These are phyloP conservation scores for Fusarium paranaense DNA, from an alignment of 2,329 filamentous ascomycete genomes.

Conservation along the genomic window DNA sequence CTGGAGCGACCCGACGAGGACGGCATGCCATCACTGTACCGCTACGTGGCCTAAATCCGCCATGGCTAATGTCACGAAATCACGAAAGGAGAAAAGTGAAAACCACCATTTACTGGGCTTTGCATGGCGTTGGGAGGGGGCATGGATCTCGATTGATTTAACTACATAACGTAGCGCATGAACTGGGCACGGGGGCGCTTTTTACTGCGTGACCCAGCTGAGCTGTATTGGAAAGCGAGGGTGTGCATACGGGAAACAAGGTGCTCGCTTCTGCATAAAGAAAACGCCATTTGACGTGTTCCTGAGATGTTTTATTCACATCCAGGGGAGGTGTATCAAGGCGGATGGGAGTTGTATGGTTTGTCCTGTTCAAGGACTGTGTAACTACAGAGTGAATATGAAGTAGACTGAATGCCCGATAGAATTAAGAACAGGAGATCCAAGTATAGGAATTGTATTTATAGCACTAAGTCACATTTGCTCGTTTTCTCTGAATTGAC, in stretches of 20 bases:
- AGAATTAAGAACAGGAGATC: background rate
- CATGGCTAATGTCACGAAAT: slow-evolving; percentile 33
- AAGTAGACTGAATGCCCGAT: background rate
- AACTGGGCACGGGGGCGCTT: slow-evolving; percentile 8
- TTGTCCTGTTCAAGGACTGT: background rate
- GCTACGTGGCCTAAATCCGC: slow-evolving; percentile 72
- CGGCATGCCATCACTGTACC: slow-evolving; percentile 72
- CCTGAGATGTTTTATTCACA: background rate
- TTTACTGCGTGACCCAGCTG: slow-evolving; percentile 11
- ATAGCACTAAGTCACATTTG: background rate
- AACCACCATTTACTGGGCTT: slow-evolving; percentile 19
- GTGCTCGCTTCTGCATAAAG: background rate
- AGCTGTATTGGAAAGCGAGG: slow-evolving; percentile 36
- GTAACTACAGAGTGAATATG: background rate
- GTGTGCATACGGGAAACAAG: background rate
- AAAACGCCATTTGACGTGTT: background rate
- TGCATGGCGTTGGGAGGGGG: slow-evolving; percentile 39
- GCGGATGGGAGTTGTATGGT: background rate
- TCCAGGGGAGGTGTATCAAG: background rate
- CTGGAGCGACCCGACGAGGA: slow-evolving; percentile 78
- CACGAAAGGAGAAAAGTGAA: slow-evolving; percentile 35
- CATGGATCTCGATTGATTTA: slow-evolving; percentile 28
- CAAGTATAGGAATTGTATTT: background rate
- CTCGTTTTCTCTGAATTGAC: background rate
- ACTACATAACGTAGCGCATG: slow-evolving; percentile 11